Base-by-base conservation (phyloP, 1,139 yeast species). In the Pichia sp. region DNA sequence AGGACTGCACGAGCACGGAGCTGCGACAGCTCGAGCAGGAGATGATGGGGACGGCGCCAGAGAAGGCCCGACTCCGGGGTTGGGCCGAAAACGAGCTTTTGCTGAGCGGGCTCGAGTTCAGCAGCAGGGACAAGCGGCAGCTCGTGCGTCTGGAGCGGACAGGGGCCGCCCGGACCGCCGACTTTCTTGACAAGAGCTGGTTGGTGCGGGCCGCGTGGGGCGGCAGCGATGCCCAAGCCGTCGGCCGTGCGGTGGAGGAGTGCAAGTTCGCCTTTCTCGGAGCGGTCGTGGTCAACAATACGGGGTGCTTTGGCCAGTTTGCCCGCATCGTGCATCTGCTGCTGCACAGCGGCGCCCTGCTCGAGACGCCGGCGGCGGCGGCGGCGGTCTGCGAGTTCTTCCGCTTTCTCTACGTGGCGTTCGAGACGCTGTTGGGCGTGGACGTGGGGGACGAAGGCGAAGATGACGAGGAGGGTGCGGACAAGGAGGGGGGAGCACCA, bases 1-100 rank as follows among this genome's bases (percentile, higher is more conserved):
- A 59, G 7, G 67, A 65, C 46, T 57, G 65, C 4, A 58, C 66
- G 14, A 51, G 60, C 17, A 50, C 58, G 29, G 68, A 65, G 47
- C 41, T 58, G 1, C 36, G 29, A 3, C 50, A 53, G 29, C 40
- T 63, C 31, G 51, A 53, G 12, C 54, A 56, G 29, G 63, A 59
- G 6, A 53, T 62, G n/a, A 38, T 36, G 30, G 16, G 14, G 41
- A 31, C 8, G 30, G 49, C 29, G 14, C 46, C 17, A 31, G 47
- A 45, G 16, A 54, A 8, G 7, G 29, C 29, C 29, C 6, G 29
- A 7, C 29, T 7, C 29, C 34, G 54, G 44, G n/a, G 46, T 17
- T 6, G 7, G 20, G 27, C 6, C 17, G 41, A 34, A 27, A 57
- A 56, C 29, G 61, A 57, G 49, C 48, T 64, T 14, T 20, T 44